Evolutionary conservation across 2,329 filamentous ascomycete genomes (phyloP).

Genomic region (Diaporthe citriasiana): DNA sequence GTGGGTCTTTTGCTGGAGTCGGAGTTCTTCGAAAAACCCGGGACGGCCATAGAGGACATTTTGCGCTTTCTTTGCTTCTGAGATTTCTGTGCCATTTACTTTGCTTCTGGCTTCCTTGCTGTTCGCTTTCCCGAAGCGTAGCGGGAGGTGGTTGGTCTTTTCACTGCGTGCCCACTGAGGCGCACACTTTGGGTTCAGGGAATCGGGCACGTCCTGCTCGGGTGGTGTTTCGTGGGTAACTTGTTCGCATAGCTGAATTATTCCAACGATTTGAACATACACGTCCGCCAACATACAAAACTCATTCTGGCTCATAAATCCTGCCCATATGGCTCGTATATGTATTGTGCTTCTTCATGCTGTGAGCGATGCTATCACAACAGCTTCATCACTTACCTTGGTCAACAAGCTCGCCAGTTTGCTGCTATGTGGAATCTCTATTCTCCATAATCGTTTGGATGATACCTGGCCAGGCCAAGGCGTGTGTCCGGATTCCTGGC

Average conservation of each 20-base stretch:
- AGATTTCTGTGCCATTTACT: constrained; percentile 27
- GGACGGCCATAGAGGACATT: constrained; percentile 14
- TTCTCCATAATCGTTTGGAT: neutral
- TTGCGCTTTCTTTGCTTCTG: constrained; percentile 18
- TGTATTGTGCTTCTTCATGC: neutral
- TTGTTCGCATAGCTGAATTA: constrained; percentile 33
- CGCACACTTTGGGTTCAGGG: constrained; percentile 24
- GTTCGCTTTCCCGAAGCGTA: neutral
- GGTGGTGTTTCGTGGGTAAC: constrained; percentile 18
- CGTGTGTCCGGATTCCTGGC: neutral
- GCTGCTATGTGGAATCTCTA: too few relatives aligned
- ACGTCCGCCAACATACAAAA: neutral
- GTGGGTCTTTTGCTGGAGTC: constrained; percentile 26
- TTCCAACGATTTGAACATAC: constrained; percentile 7
- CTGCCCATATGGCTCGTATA: neutral
- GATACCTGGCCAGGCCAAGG: neutral
- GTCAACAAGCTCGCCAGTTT: neutral
- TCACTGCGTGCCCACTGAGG: constrained; percentile 17
- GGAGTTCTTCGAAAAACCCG: constrained; percentile 18
- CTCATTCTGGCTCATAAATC: neutral
- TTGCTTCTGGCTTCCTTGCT: constrained; percentile 24
- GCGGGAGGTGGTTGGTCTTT: constrained; percentile 22
- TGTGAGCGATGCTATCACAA: neutral
- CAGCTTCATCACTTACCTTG: neutral
- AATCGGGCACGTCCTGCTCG: constrained; percentile 26